Percentiles rank a stretch among this genome's conserved stretches.
Conservation (phyloP, 306 rosid species). For the Biancaea sappan region DNA sequence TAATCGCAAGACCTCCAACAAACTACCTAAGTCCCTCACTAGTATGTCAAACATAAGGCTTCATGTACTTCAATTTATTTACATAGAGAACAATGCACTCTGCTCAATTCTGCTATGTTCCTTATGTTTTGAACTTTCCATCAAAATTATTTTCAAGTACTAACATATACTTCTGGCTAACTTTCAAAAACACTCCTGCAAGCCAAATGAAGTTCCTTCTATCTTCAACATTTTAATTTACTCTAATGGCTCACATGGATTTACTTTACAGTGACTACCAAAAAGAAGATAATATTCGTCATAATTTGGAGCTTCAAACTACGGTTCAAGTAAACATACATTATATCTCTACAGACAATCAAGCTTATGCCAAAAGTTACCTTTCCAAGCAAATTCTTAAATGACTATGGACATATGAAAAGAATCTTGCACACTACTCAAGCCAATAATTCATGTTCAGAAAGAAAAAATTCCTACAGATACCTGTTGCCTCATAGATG, state of each 20-base stretch:
- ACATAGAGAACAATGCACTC: not conserved
- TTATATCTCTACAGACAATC: not conserved
- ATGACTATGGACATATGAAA: conserved; percentile 2
- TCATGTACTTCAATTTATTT: not conserved
- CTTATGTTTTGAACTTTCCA: not conserved
- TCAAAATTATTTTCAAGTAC: not conserved
- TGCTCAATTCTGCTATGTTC: not conserved
- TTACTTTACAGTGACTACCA: not conserved
- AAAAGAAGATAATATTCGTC: not conserved
- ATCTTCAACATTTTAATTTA: not conserved
- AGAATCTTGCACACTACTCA: not conserved
- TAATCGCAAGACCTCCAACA: not conserved
- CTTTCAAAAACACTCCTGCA: not conserved
- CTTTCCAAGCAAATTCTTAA: conserved; percentile 7
- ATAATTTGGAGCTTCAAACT: not conserved
- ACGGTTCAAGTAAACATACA: not conserved
- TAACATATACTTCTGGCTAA: not conserved
- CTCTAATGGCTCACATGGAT: not conserved
- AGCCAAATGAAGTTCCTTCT: not conserved
- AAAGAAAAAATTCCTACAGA: conserved; percentile 24
- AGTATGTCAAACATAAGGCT: not conserved
- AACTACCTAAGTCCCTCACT: not conserved
- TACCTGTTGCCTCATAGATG: conserved; percentile 96
- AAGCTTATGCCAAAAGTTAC: conserved; percentile 14
- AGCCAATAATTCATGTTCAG: not conserved